Percentiles rank a stretch among this genome's conserved stretches.
Evolutionary conservation across 2,329 filamentous ascomycete genomes (phyloP).

Genomic region (Alternaria ventricosa): DNA sequence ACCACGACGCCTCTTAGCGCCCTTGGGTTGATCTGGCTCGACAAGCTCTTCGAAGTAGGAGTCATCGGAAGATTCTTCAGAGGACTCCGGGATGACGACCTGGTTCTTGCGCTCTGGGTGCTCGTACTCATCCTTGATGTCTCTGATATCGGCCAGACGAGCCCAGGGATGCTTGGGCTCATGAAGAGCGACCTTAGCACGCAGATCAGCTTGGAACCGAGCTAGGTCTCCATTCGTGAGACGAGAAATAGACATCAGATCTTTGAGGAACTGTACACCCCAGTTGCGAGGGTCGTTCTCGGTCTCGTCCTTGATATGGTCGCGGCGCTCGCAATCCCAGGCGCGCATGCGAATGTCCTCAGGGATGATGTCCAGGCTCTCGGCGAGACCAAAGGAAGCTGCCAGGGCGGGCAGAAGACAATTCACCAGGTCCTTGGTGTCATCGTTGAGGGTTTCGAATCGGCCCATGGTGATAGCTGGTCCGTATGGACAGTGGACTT

Average conservation of each 20-base stretch:
- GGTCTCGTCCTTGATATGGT: constrained; percentile 42
- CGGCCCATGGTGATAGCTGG: constrained; percentile 33
- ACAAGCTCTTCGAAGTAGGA: constrained; percentile 41
- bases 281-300: constrained; percentile 47
- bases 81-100: constrained; percentile 14
- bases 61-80: constrained; percentile 31
- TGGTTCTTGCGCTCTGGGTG: constrained; percentile 24
- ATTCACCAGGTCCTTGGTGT: constrained; percentile 41
- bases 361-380: constrained; percentile 39
- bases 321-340: constrained; percentile 45
- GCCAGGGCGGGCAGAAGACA: constrained; percentile 41
- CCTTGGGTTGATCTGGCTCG: constrained; percentile 30
- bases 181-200: constrained; percentile 32
- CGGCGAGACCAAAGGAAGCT: constrained; percentile 27
- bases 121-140: constrained; percentile 39
- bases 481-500: too few species aligned
- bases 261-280: constrained; percentile 47
- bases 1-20: constrained; percentile 23
- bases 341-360: constrained; percentile 46
- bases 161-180: constrained; percentile 41
- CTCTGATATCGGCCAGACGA: constrained; percentile 39
- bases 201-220: constrained; percentile 34
- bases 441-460: constrained; percentile 40
- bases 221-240: constrained; percentile 34
- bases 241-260: constrained; percentile 40